A percentile compares a stretch with the other conserved stretches of the same genome.
Conservation (phyloP, 345 rosid species). For the Populus euphratica region DNA sequence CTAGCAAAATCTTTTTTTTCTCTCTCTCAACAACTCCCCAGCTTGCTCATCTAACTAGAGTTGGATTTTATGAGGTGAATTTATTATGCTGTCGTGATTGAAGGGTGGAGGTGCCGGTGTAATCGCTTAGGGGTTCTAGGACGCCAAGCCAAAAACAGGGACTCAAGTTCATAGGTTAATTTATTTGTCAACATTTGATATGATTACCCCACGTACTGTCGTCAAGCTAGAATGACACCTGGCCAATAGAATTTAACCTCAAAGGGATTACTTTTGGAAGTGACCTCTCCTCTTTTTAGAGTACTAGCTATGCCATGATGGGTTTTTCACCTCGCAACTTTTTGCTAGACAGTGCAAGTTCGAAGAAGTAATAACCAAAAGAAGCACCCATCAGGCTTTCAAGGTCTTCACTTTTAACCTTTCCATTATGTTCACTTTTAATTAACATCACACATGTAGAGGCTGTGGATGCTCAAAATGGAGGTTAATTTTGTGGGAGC, state of each 20-base stretch:
- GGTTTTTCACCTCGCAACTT: conserved; percentile 20
- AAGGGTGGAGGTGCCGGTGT: conserved; percentile 19
- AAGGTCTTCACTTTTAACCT: background rate
- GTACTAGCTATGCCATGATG: background rate
- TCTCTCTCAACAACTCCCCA: background rate
- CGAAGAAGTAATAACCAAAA: conserved; percentile 7
- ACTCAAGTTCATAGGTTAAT: conserved; percentile 12
- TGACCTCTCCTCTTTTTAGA: conserved; percentile 27
- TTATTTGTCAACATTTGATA: conserved; percentile 43
- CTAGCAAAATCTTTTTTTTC: background rate
- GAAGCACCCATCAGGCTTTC: background rate
- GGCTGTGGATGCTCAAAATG: background rate
- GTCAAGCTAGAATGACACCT: conserved; percentile 57
- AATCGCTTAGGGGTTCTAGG: conserved; percentile 2
- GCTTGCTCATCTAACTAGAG: background rate
- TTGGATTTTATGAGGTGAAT: background rate
- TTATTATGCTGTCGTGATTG: conserved; percentile 36
- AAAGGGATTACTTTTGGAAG: conserved; percentile 24
- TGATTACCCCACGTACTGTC: conserved; percentile 48
- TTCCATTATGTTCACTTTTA: background rate
- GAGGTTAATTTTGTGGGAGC: background rate
- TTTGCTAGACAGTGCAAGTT: conserved; percentile 3
- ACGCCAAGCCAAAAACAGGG: conserved; percentile 33
- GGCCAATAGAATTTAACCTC: conserved; percentile 37
- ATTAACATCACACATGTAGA: background rate